Conservation (phyloP, 2,329 filamentous ascomycete genomes). For the Biscogniauxia mediterranea region DNA sequence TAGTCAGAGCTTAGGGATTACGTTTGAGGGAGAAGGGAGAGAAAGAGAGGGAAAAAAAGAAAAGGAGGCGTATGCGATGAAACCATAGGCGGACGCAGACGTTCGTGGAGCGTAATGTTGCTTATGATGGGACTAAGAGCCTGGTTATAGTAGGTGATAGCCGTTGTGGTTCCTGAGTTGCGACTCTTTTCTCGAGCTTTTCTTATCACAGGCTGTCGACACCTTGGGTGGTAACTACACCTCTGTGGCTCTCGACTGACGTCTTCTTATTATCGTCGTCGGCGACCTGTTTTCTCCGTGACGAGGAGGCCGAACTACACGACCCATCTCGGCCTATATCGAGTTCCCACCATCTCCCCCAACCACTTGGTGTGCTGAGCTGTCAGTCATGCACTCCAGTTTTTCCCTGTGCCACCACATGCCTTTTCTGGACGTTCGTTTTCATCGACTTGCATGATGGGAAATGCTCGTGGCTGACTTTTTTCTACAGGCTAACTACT, state of each 20-base stretch:
- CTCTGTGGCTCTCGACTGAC: not conserved
- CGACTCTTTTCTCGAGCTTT: not conserved
- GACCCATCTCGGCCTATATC: not conserved
- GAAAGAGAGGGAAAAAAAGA: not conserved
- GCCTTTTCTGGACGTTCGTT: constrained; percentile 24
- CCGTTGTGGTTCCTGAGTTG: constrained; percentile 6
- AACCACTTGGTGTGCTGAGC: constrained; percentile 21
- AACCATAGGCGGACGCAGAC: constrained; percentile 20
- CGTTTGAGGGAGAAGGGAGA: not conserved
- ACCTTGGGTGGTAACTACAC: not conserved
- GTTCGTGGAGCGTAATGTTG: constrained; percentile 17
- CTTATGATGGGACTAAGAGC: constrained; percentile 18
- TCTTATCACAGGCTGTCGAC: not conserved
- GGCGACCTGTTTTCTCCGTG: constrained; percentile 11
- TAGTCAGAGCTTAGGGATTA: not conserved
- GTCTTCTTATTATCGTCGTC: not conserved
- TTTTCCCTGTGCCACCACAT: constrained; percentile 25
- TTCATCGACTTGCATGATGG: constrained; percentile 29
- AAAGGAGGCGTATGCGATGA: constrained; percentile 21
- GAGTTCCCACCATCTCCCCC: constrained; percentile 4
- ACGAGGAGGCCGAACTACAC: constrained; percentile 1
- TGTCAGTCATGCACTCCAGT: constrained; percentile 26
- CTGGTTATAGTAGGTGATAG: constrained; percentile 28
- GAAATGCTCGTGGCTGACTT: constrained; percentile 17
- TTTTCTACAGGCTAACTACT: constrained; percentile 17